Conservation (phyloP, 805 yeast species). For the Ogataea saltuana region DNA sequence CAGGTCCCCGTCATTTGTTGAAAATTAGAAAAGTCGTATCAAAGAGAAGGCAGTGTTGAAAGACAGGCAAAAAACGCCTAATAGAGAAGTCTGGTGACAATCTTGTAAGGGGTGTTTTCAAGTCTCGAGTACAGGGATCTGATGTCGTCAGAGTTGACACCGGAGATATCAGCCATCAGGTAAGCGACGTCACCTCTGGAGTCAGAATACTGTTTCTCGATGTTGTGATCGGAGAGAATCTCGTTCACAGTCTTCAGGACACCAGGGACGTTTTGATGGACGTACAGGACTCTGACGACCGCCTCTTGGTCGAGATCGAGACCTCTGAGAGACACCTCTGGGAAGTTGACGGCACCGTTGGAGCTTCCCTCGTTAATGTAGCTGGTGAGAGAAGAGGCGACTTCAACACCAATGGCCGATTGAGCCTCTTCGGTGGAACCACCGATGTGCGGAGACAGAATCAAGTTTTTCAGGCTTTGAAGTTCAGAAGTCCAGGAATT, state of each 20-base stretch:
- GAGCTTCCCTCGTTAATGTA: conserved; percentile 96
- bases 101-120: conserved; percentile 86
- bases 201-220: conserved; percentile 98
- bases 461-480: conserved; percentile 78
- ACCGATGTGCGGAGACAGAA: conserved; percentile 96
- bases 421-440: conserved; percentile 99
- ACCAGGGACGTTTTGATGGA: conserved; percentile 98
- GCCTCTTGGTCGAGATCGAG: conserved; percentile 83
- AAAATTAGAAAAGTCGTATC: conserved; percentile 2
- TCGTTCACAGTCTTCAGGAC: conserved; percentile 96
- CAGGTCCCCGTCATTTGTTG: conserved; percentile 2
- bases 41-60: conserved; percentile 4
- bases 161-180: conserved; percentile 94
- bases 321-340: conserved; percentile 91
- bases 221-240: conserved; percentile 90
- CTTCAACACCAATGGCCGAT: conserved; percentile 96
- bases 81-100: conserved; percentile 86
- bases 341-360: conserved; percentile 96
- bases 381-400: conserved; percentile 78
- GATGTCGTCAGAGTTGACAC: conserved; percentile 80
- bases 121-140: conserved; percentile 80
- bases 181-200: conserved; percentile 95
- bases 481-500: conserved; percentile 86
- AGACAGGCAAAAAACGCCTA: conserved; percentile 34
- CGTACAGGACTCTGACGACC: conserved; percentile 89